Conservation (phyloP, 176 grass and related monocot species). For the Melocanna baccifera region DNA sequence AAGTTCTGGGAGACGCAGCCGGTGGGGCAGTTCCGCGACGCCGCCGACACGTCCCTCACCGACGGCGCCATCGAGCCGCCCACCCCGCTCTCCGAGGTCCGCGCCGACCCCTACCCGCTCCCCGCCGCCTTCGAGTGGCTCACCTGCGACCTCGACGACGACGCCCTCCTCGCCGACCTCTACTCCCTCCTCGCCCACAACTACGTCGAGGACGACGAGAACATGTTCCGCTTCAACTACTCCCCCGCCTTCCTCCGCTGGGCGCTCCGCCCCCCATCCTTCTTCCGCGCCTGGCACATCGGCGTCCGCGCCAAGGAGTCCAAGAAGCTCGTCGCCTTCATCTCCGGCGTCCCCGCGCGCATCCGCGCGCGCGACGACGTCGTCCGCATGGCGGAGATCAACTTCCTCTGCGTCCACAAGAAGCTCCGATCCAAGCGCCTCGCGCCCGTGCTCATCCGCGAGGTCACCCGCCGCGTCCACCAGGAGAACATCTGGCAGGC, state of each 20-base stretch:
- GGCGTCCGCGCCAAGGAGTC: conserved; percentile 87
- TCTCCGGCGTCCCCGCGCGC: conserved; percentile 86
- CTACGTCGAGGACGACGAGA: conserved; percentile 99
- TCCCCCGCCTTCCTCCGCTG: conserved; percentile 85
- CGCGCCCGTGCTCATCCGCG: conserved; percentile 93
- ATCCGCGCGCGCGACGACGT: conserved; percentile 75
- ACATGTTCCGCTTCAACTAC: conserved; percentile 99
- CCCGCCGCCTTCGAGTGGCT: conserved; percentile 89
- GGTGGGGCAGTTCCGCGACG: conserved; percentile 83
- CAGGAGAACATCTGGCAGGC: conserved; percentile 99
- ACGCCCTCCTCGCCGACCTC: conserved; percentile 69
- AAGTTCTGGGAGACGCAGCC: conserved; percentile 99
- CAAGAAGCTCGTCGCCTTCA: conserved; percentile 93
- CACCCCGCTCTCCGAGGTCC: conserved; percentile 72
- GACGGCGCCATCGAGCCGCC: conserved; percentile 81
- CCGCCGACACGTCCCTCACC: conserved; percentile 49
- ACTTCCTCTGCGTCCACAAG: conserved; percentile 99
- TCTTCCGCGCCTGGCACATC: conserved; percentile 94
- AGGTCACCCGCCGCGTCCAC: conserved; percentile 92
- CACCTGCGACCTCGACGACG: conserved; percentile 97
- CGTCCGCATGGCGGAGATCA: conserved; percentile 97
- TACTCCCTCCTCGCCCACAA: conserved; percentile 84
- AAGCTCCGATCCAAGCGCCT: conserved; percentile 99
- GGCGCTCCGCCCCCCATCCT: conserved; percentile 87
- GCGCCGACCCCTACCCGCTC: conserved; percentile 85